Evolutionary conservation across 768 basidiomycete species (phyloP).

Genomic region (Panaeolus cyanescens): DNA sequence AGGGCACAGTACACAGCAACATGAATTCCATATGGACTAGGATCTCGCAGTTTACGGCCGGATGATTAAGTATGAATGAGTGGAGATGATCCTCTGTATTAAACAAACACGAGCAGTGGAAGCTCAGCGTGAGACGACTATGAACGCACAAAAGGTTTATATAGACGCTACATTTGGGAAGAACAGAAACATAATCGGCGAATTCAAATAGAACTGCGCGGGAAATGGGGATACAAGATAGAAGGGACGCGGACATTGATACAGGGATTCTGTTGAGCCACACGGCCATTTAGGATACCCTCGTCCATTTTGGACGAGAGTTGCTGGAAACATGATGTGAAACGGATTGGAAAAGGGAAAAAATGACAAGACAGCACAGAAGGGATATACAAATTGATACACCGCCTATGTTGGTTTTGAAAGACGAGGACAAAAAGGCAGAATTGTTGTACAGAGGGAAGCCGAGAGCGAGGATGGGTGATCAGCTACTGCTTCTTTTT

Average conservation of each 20-base stretch:
- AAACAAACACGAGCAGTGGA: neutral
- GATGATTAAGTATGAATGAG: neutral
- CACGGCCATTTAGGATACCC: neutral
- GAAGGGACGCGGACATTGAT: neutral
- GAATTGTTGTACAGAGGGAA: neutral
- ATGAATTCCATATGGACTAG: too few relatives aligned
- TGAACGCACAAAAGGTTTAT: neutral
- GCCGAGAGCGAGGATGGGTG: neutral
- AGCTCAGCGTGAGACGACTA: neutral
- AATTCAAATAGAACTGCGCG: neutral
- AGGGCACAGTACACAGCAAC: too few relatives aligned
- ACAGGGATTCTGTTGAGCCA: neutral
- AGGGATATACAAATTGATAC: neutral
- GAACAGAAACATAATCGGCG: neutral
- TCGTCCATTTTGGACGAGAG: neutral
- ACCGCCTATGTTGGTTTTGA: neutral
- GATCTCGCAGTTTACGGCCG: too few relatives aligned
- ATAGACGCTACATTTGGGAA: slow-evolving; percentile 1
- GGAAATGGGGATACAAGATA: neutral
- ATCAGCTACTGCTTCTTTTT: slow-evolving; percentile 29
- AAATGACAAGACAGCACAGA: neutral
- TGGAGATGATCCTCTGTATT: neutral
- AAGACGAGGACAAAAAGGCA: neutral
- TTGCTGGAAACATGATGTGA: too few relatives aligned
- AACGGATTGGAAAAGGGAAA: neutral